Conservation (phyloP, 768 basidiomycete species). For the Mycena polygramma region DNA sequence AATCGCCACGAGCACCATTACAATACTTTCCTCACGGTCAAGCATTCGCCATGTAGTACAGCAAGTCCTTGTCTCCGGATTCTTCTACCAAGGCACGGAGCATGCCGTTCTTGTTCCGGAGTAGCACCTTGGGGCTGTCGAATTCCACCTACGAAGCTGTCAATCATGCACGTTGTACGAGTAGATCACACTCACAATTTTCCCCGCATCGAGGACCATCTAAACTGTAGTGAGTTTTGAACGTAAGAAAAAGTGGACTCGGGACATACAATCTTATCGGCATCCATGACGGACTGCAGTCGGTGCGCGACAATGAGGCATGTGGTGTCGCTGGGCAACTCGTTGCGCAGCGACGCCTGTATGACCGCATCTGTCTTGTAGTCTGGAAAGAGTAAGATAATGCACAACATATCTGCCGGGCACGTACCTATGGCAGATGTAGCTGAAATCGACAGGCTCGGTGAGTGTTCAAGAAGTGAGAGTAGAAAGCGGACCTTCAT, state of each 20-base stretch:
- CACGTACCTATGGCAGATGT: constrained; percentile 23
- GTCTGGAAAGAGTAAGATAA: constrained; percentile 17
- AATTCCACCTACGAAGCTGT: neutral
- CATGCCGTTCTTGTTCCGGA: neutral
- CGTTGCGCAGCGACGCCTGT: constrained; percentile 54
- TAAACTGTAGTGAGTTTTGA: constrained; percentile 19
- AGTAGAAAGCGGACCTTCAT: constrained; percentile 56
- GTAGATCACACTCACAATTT: constrained; percentile 40
- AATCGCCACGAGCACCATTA: too few species aligned
- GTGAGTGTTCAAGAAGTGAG: neutral
- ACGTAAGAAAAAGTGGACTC: constrained; percentile 28
- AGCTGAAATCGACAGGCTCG: neutral
- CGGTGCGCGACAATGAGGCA: constrained; percentile 42
- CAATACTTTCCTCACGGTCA: too few species aligned
- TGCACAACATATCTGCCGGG: neutral
- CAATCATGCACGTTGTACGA: neutral
- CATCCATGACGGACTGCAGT: constrained; percentile 46
- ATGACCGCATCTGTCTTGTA: constrained; percentile 56
- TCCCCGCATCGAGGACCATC: constrained; percentile 59
- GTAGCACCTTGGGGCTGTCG: neutral
- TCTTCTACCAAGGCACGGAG: constrained; percentile 3
- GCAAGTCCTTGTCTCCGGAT: neutral
- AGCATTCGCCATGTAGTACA: neutral
- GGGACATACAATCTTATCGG: constrained; percentile 44
- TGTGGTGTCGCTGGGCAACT: constrained; percentile 50